These are phyloP conservation scores for Trypanosoma brucei DNA, from an alignment of 208 protist genomes.

Conservation along the genomic window DNA sequence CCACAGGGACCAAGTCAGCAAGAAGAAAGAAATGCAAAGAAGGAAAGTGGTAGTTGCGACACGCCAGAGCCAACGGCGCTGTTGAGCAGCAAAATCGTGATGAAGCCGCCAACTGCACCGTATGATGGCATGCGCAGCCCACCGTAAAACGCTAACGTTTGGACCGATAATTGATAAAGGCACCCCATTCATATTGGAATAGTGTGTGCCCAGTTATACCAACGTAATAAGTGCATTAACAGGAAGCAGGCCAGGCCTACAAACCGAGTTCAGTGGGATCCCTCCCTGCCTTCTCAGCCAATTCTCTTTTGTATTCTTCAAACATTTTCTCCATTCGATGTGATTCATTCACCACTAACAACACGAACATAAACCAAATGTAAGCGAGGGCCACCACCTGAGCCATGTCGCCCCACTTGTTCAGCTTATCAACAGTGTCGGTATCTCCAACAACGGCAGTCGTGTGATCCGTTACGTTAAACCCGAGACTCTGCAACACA, in stretches of 20 bases:
- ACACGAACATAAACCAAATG: conserved; percentile 66
- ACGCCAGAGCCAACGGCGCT: too few species aligned
- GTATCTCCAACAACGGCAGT: conserved; percentile 48
- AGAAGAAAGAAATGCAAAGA: too few species aligned
- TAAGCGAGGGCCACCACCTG: conserved; percentile 66
- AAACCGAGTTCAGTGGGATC: conserved; percentile 70
- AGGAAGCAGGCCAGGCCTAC: conserved; percentile 10
- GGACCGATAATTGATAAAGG: too few species aligned
- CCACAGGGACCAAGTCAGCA: too few species aligned
- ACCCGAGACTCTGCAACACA: conserved; percentile 66
- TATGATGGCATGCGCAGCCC: too few species aligned
- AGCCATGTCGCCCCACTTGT: conserved; percentile 57
- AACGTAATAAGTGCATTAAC: not conserved
- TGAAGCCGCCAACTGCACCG: too few species aligned
- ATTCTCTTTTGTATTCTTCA: conserved; percentile 73
- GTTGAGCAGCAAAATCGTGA: too few species aligned
- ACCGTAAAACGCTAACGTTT: too few species aligned
- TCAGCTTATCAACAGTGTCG: conserved; percentile 42
- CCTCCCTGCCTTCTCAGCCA: conserved; percentile 73
- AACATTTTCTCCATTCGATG: conserved; percentile 53
- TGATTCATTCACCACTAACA: conserved; percentile 65
- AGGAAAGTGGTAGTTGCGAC: too few species aligned
- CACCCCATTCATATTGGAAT: not conserved
- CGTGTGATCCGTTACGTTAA: conserved; percentile 55
- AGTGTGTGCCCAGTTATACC: not conserved